These are phyloP conservation scores for Tetrahymena malaccensis DNA, from an alignment of 73 alveolate genomes.

Conservation along the genomic window DNA sequence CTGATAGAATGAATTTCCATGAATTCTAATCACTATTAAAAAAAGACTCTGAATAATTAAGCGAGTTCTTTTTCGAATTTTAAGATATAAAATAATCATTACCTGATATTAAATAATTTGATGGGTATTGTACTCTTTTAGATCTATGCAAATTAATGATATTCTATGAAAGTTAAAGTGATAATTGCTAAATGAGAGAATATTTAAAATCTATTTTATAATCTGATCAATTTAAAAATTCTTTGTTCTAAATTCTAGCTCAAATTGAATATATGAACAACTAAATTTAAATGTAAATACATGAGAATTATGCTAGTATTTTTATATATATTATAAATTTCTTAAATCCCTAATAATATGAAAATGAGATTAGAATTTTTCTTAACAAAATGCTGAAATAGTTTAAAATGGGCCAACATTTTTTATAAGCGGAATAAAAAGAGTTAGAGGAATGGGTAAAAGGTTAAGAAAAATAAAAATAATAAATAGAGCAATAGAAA, in stretches of 20 bases:
- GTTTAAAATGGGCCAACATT: not conserved
- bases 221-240: not conserved
- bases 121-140: not conserved
- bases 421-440: no score
- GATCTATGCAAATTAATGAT: not conserved
- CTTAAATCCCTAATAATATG: not conserved
- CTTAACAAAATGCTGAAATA: not conserved
- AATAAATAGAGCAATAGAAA: not conserved
- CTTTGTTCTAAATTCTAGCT: not conserved
- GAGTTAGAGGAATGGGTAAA: not conserved
- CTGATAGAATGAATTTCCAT: not conserved
- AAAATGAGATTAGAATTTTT: no score
- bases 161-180: not conserved
- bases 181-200: not conserved
- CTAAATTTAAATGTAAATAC: not conserved
- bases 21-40: not conserved
- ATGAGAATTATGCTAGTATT: not conserved
- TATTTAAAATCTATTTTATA: not conserved
- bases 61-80: not conserved
- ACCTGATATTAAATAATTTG: not conserved
- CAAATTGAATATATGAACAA: no score
- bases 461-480: not conserved
- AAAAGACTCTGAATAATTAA: not conserved
- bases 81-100: not conserved
- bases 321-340: no score